Percentiles rank a stretch among this genome's conserved stretches.
Evolutionary conservation across 2,329 filamentous ascomycete species (phyloP).

Genomic region (Sporothrix inflata): DNA sequence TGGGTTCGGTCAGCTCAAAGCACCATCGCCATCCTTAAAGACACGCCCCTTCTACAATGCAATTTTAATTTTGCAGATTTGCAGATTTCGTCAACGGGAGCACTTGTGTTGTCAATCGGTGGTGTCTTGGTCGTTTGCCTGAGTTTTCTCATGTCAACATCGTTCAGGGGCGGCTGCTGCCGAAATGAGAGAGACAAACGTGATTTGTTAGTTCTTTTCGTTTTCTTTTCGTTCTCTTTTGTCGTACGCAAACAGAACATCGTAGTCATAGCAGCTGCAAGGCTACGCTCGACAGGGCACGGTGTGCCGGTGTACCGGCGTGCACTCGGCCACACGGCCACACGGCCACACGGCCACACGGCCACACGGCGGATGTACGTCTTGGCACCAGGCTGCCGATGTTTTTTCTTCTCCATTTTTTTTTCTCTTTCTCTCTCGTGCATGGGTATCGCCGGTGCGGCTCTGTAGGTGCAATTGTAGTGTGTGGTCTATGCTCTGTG

Average conservation of each 20-base stretch:
- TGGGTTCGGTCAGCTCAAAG: not conserved
- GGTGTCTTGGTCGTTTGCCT: not conserved
- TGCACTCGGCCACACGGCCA: not conserved
- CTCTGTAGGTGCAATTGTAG: too few species aligned
- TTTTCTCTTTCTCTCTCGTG: not conserved
- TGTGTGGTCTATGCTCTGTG: too few species aligned
- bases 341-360: not conserved
- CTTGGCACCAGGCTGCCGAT: not conserved
- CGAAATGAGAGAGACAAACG: not conserved
- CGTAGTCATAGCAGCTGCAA: not conserved
- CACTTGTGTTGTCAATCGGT: not conserved
- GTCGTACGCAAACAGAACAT: not conserved
- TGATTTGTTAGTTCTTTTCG: not conserved
- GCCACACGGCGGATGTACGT: not conserved
- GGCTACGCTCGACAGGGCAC: slow-evolving; percentile 19
- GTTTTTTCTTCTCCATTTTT: too few species aligned
- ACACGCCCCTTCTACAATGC: not conserved
- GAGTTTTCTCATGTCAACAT: not conserved
- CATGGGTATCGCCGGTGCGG: not conserved
- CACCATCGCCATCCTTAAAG: not conserved
- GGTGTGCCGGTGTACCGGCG: not conserved
- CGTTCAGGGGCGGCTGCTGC: not conserved
- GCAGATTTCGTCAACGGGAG: not conserved
- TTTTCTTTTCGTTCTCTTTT: too few species aligned
- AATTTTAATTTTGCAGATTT: not conserved